Evolutionary conservation across 1,284 basidiomycete species (phyloP).

Genomic region (Sporisorium iseilematis-ciliati): DNA sequence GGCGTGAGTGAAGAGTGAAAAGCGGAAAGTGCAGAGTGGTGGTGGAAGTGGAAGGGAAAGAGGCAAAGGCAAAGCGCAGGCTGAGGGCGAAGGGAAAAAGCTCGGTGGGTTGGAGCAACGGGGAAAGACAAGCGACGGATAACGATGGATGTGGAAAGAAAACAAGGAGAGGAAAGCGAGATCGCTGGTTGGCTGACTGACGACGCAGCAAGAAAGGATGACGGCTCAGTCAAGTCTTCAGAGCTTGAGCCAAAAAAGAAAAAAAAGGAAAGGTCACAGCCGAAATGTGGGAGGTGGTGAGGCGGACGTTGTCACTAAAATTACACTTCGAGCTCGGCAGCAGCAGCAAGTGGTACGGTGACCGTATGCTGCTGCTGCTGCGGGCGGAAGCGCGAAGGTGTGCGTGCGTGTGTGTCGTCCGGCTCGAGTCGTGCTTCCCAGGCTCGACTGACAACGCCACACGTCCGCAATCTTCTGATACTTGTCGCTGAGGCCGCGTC

Average conservation of each 20-base stretch:
- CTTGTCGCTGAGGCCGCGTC: too few species aligned
- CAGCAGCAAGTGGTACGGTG: neutral
- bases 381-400: neutral
- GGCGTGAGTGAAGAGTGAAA: neutral
- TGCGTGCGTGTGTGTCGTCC: neutral
- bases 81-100: neutral
- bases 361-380: slow-evolving; percentile 2
- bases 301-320: slow-evolving; percentile 3
- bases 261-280: neutral
- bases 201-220: neutral
- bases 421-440: neutral
- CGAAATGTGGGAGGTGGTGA: neutral
- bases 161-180: slow-evolving; percentile 7
- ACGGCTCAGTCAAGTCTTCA: neutral
- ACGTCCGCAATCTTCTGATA: neutral
- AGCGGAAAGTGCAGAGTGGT: neutral
- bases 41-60: slow-evolving; percentile 1
- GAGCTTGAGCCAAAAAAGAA: neutral
- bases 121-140: slow-evolving; percentile 50
- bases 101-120: slow-evolving; percentile 9
- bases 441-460: slow-evolving; percentile 6
- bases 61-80: neutral
- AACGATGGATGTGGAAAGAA: slow-evolving; percentile 39
- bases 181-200: slow-evolving; percentile 1
- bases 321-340: neutral